These are phyloP conservation scores for Zalaria sp. DNA, from an alignment of 2,329 filamentous ascomycete species.

Conservation along the genomic window DNA sequence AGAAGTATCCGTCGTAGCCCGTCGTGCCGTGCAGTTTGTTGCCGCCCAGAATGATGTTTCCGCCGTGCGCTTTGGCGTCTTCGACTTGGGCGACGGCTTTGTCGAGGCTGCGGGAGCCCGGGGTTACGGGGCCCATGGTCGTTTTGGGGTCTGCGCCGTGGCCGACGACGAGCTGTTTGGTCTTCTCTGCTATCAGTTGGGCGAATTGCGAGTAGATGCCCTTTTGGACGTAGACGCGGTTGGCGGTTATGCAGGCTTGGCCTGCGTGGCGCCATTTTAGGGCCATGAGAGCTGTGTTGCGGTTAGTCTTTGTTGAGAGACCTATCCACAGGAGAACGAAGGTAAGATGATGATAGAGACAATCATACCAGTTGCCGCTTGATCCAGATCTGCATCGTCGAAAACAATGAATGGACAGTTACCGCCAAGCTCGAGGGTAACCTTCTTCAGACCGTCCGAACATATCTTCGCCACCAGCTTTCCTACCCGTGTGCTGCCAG, in stretches of 20 bases:
- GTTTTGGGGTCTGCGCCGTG: constrained; percentile 44
- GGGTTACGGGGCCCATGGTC: constrained; percentile 46
- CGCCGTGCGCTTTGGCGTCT: constrained; percentile 50
- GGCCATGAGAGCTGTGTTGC: constrained; percentile 23
- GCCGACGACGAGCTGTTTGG: constrained; percentile 42
- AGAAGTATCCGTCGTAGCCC: constrained; percentile 47
- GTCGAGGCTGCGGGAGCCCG: constrained; percentile 36
- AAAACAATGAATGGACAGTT: constrained; percentile 54
- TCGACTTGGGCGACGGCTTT: constrained; percentile 47
- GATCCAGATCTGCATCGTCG: constrained; percentile 47
- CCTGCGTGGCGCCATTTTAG: constrained; percentile 47
- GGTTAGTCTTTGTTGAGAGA: constrained; percentile 1
- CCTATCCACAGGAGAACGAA: not conserved
- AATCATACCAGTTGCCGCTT: constrained; percentile 32
- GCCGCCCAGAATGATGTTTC: constrained; percentile 48
- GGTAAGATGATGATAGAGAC: not conserved
- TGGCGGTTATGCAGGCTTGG: constrained; percentile 52
- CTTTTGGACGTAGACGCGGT: constrained; percentile 50
- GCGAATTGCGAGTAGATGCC: constrained; percentile 49
- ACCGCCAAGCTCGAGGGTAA: constrained; percentile 49
- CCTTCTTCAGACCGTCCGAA: constrained; percentile 46
- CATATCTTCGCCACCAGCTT: constrained; percentile 49
- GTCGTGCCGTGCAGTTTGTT: constrained; percentile 27
- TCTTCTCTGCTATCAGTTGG: constrained; percentile 37
- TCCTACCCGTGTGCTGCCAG: constrained; percentile 45